These are phyloP conservation scores for Dacryopinax spathularia DNA, from an alignment of 768 basidiomycete genomes.

Conservation along the genomic window DNA sequence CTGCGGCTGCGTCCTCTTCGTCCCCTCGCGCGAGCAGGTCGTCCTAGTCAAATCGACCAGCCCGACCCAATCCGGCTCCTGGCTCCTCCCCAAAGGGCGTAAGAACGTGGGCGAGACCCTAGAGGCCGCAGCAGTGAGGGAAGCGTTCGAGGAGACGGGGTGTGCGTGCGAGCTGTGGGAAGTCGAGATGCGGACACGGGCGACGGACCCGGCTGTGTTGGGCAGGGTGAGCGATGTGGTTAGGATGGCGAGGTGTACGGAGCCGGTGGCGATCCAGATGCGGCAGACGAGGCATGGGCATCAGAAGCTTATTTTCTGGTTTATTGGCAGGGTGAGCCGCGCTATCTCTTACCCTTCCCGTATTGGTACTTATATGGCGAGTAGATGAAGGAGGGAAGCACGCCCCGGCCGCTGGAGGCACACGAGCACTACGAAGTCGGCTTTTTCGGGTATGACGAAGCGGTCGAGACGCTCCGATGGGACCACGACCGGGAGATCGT, in stretches of 20 bases:
- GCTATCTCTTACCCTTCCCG: background rate
- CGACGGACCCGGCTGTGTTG: slow-evolving; percentile 31
- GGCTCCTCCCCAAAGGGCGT: slow-evolving; percentile 48
- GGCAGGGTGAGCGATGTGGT: slow-evolving; percentile 13
- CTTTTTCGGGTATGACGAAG: slow-evolving; percentile 1
- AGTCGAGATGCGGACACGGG: slow-evolving; percentile 39
- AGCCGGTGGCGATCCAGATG: slow-evolving; percentile 28
- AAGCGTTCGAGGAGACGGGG: slow-evolving; percentile 54
- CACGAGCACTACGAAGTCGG: slow-evolving; percentile 2
- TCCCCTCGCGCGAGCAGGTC: background rate
- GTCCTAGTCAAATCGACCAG: background rate
- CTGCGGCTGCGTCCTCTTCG: slow-evolving; percentile 1
- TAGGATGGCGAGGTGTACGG: slow-evolving; percentile 16
- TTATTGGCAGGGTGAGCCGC: slow-evolving; percentile 21
- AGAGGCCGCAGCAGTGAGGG: slow-evolving; percentile 39
- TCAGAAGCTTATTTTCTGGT: slow-evolving; percentile 43
- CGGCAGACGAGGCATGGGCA: slow-evolving; percentile 20
- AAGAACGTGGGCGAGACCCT: slow-evolving; percentile 44
- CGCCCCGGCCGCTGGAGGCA: background rate
- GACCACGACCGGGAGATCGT: background rate
- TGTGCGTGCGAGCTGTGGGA: slow-evolving; percentile 40
- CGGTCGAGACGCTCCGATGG: background rate
- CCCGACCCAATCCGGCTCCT: slow-evolving; percentile 15
- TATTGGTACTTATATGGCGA: too few species aligned
- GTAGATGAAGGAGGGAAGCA: background rate